Evolutionary conservation across 2,329 filamentous ascomycete species (phyloP).

Genomic region (Phialophora macrospora): DNA sequence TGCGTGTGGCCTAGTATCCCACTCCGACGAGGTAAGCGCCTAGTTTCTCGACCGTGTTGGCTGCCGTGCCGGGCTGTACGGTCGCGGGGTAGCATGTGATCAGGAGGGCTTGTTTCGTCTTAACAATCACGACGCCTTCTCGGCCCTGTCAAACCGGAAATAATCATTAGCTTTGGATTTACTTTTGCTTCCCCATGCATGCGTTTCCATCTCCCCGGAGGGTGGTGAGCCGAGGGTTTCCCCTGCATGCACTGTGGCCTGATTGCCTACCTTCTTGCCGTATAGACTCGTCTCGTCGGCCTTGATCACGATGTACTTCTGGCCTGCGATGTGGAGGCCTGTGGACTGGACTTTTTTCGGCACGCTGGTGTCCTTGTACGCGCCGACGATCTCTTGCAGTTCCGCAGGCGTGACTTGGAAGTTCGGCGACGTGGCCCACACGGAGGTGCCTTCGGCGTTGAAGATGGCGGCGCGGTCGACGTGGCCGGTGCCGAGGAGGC

Average conservation of each 20-base stretch:
- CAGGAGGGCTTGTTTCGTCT: conserved; percentile 87
- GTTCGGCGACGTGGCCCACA: conserved; percentile 72
- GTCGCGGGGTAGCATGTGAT: conserved; percentile 82
- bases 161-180: background rate
- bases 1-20: conserved; percentile 65
- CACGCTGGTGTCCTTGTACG: conserved; percentile 59
- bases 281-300: conserved; percentile 80
- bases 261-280: conserved; percentile 73
- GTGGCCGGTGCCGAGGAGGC: conserved; percentile 78
- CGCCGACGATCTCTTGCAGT: conserved; percentile 59
- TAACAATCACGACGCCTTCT: conserved; percentile 79
- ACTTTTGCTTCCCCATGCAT: background rate
- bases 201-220: background rate
- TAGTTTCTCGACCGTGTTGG: conserved; percentile 78
- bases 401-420: conserved; percentile 71
- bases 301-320: conserved; percentile 77
- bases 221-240: background rate
- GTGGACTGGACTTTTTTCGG: conserved; percentile 70
- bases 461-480: conserved; percentile 85
- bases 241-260: background rate
- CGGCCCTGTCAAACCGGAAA: conserved; percentile 62
- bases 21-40: conserved; percentile 83
- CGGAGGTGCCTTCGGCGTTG: conserved; percentile 77
- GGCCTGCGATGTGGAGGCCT: conserved; percentile 75
- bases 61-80: conserved; percentile 74